Evolutionary conservation across 345 rosid species (phyloP).

Genomic region (Rubroshorea leprosula): DNA sequence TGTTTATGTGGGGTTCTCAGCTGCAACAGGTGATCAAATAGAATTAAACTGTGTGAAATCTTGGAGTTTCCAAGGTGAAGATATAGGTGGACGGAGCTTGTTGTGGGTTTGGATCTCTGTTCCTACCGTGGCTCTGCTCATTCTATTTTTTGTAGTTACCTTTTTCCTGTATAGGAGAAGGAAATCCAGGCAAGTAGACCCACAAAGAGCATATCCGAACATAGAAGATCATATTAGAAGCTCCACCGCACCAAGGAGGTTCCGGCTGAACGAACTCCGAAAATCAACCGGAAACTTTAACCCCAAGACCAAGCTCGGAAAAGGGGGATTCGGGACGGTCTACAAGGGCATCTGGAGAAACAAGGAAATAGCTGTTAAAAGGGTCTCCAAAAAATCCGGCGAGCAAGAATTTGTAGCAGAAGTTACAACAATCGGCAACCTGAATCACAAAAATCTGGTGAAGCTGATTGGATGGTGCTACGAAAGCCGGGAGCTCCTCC

Average conservation of each 20-base stretch:
- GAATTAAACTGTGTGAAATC: constrained; percentile 50
- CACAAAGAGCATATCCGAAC: constrained; percentile 28
- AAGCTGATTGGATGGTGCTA: constrained; percentile 81
- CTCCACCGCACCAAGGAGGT: constrained; percentile 51
- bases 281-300: constrained; percentile 51
- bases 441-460: constrained; percentile 64
- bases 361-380: constrained; percentile 62
- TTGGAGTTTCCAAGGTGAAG: constrained; percentile 43
- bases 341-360: constrained; percentile 47
- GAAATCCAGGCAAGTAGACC: constrained; percentile 15
- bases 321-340: constrained; percentile 80
- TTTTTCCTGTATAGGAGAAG: constrained; percentile 27
- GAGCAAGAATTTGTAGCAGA: constrained; percentile 73
- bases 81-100: constrained; percentile 20
- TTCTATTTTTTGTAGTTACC: constrained; percentile 10
- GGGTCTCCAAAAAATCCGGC: constrained; percentile 60
- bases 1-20: constrained; percentile 63
- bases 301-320: constrained; percentile 52
- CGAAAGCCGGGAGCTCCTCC: constrained; percentile 43
- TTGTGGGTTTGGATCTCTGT: constrained; percentile 37
- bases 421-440: constrained; percentile 70
- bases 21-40: constrained; percentile 36
- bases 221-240: no score
- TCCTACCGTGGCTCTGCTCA: constrained; percentile 13
- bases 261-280: constrained; percentile 36